Conservation (phyloP, 495 filamentous ascomycete genomes). For the Penicillium antarcticum region DNA sequence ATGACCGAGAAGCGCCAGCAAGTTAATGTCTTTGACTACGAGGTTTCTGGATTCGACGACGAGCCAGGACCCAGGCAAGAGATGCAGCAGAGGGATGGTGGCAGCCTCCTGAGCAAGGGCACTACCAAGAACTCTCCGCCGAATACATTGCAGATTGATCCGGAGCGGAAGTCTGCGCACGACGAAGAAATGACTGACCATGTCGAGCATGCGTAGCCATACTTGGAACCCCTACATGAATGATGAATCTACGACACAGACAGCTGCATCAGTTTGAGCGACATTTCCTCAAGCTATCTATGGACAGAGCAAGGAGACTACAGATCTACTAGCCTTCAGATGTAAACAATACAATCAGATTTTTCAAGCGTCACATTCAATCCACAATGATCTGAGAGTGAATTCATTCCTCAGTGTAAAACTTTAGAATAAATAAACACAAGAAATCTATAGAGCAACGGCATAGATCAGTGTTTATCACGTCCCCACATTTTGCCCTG, state of each 20-base stretch:
- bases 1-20: constrained; percentile 10
- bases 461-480: not conserved
- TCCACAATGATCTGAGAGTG: too few species aligned
- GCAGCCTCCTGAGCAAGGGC: constrained; percentile 19
- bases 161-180: constrained; percentile 9
- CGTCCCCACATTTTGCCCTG: constrained; percentile 25
- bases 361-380: too few species aligned
- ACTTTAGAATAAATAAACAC: not conserved
- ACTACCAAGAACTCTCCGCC: not conserved
- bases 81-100: constrained; percentile 35
- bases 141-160: constrained; percentile 4
- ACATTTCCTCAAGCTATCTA: not conserved
- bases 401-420: too few species aligned
- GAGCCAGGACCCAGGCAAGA: constrained; percentile 27
- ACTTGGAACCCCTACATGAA: constrained; percentile 5
- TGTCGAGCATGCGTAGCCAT: constrained; percentile 10
- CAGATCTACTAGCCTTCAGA: too few species aligned
- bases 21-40: constrained; percentile 44
- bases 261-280: not conserved
- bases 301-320: not conserved
- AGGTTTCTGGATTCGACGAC: constrained; percentile 37
- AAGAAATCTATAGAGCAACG: not conserved
- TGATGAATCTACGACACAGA: constrained; percentile 16
- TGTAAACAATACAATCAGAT: too few species aligned
- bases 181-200: constrained; percentile 15